Conservation (phyloP, 1,284 basidiomycete species). For the Austropuccinia psidii region DNA sequence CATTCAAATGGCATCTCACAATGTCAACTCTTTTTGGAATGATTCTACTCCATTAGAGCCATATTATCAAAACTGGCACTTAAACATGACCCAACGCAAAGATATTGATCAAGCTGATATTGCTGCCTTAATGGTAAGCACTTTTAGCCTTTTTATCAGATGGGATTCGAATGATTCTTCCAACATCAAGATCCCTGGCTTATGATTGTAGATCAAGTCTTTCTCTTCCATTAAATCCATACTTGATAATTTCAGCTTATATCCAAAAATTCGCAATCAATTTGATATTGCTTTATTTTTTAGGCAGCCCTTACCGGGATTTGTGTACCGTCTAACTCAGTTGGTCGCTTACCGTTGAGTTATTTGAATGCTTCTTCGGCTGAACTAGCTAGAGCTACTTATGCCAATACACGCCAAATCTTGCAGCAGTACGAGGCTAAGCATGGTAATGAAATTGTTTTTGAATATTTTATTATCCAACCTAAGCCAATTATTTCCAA, state of each 20-base stretch:
- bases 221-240: no score
- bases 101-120: slow-evolving; percentile 81
- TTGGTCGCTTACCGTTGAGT: slow-evolving; percentile 46
- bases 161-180: no score
- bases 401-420: slow-evolving; percentile 67
- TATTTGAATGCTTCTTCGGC: slow-evolving; percentile 42
- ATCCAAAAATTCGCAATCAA: neutral
- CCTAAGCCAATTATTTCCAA: no score
- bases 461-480: slow-evolving; percentile 9
- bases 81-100: slow-evolving; percentile 56
- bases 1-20: slow-evolving; percentile 38
- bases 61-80: slow-evolving; percentile 60
- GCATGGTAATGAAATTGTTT: slow-evolving; percentile 53
- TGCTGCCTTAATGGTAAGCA: slow-evolving; percentile 61
- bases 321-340: slow-evolving; percentile 47
- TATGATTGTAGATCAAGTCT: no score
- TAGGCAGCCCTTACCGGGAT: slow-evolving; percentile 44
- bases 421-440: slow-evolving; percentile 73
- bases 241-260: neutral
- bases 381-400: slow-evolving; percentile 56
- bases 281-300: neutral
- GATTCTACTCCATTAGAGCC: slow-evolving; percentile 40
- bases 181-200: no score
- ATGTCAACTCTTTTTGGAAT: neutral
- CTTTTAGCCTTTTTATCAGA: neutral